These are phyloP conservation scores for Penicillium cataractarum DNA, from an alignment of 495 filamentous ascomycete species.

Conservation along the genomic window DNA sequence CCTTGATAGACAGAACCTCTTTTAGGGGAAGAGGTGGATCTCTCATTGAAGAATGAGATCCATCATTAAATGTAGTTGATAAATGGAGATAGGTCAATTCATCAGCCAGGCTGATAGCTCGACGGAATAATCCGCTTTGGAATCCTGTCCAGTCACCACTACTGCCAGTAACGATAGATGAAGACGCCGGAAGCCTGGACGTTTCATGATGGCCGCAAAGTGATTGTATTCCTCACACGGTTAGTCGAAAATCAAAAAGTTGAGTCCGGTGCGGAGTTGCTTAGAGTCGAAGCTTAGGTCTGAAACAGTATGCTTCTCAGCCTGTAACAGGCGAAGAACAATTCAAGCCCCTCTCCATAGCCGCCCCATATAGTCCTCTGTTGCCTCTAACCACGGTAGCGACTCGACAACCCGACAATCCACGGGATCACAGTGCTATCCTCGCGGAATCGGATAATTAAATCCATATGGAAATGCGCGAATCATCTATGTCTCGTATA, in stretches of 20 bases:
- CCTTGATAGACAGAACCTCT: constrained; percentile 16
- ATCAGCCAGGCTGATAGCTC: constrained; percentile 19
- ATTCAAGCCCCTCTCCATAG: constrained; percentile 27
- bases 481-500: constrained; percentile 40
- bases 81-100: constrained; percentile 23
- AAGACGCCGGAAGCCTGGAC: constrained; percentile 17
- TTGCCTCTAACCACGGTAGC: constrained; percentile 15
- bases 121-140: constrained; percentile 17
- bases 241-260: constrained; percentile 14
- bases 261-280: constrained; percentile 22
- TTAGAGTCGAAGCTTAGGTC: constrained; percentile 27
- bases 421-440: constrained; percentile 25
- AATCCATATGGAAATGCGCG: constrained; percentile 34
- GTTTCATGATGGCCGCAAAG: constrained; percentile 15
- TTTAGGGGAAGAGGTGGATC: constrained; percentile 18
- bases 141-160: constrained; percentile 21
- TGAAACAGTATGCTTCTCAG: constrained; percentile 11
- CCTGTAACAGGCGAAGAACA: constrained; percentile 20
- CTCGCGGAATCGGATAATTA: constrained; percentile 36
- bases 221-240: constrained; percentile 19
- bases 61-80: constrained; percentile 15
- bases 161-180: constrained; percentile 18
- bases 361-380: constrained; percentile 20
- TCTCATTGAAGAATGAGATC: constrained; percentile 7
- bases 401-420: constrained; percentile 5